A percentile compares a stretch with the other conserved stretches of the same genome.
Evolutionary conservation across 202 grass and related monocot species (phyloP).

Genomic region (Panicum hallii): DNA sequence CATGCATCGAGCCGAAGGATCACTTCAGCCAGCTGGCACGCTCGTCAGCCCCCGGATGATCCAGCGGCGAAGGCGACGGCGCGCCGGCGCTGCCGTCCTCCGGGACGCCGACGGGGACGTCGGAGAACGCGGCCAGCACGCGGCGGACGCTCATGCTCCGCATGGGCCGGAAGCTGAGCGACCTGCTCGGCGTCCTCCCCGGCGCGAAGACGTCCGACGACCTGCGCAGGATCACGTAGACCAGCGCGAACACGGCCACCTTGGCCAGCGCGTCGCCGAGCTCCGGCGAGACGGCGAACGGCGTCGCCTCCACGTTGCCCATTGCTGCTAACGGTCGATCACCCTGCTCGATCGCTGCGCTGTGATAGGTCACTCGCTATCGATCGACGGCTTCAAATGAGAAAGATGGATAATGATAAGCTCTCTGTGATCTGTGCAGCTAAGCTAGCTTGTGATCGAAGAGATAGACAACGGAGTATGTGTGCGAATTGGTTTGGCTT

Average conservation of each 20-base stretch:
- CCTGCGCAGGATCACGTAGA: constrained; percentile 83
- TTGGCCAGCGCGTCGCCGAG: constrained; percentile 55
- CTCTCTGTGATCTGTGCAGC: neutral
- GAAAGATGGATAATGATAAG: neutral
- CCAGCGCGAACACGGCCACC: constrained; percentile 68
- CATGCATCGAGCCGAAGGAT: neutral
- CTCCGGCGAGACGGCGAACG: constrained; percentile 48
- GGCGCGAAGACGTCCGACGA: constrained; percentile 74
- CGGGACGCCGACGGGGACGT: constrained; percentile 62
- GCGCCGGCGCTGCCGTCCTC: constrained; percentile 4
- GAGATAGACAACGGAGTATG: neutral
- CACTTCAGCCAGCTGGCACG: neutral
- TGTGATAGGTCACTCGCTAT: neutral
- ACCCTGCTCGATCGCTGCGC: neutral
- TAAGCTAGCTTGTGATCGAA: neutral
- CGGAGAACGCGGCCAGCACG: constrained; percentile 64
- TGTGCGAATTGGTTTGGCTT: neutral
- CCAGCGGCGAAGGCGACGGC: neutral
- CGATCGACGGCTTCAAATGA: neutral
- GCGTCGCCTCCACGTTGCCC: constrained; percentile 37
- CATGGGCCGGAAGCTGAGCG: constrained; percentile 69
- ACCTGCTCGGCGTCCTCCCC: constrained; percentile 16
- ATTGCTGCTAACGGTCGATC: neutral
- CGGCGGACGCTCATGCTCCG: constrained; percentile 68
- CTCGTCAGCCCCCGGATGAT: neutral